Conservation (phyloP, 2,329 filamentous ascomycete species). For the Moelleriella libera region DNA sequence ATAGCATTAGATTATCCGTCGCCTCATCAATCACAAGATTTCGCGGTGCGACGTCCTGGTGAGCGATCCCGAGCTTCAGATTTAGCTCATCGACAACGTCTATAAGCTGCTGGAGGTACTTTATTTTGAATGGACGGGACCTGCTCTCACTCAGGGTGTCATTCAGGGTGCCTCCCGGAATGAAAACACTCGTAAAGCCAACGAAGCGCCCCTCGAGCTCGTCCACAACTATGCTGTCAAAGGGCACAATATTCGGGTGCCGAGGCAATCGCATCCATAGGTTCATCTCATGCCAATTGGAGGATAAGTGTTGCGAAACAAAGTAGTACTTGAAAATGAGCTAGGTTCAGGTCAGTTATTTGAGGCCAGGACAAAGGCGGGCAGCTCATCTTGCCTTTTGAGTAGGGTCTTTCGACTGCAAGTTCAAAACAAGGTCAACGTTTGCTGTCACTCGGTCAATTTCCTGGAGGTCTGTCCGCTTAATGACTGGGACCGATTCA, state of each 20-base stretch:
- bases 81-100: constrained; percentile 22
- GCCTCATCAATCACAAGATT: constrained; percentile 20
- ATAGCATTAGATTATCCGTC: constrained; percentile 18
- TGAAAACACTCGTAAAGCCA: constrained; percentile 21
- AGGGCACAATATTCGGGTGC: constrained; percentile 21
- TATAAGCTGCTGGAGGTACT: constrained; percentile 20
- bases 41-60: constrained; percentile 22
- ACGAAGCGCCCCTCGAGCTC: constrained; percentile 16
- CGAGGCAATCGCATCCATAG: constrained; percentile 18
- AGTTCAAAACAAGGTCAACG: constrained; percentile 12
- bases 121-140: constrained; percentile 17
- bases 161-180: constrained; percentile 16
- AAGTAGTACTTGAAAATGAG: constrained; percentile 22
- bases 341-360: constrained; percentile 3
- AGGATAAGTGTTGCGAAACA: constrained; percentile 4
- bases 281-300: constrained; percentile 21
- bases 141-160: constrained; percentile 12
- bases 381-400: constrained; percentile 2
- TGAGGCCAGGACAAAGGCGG: background rate
- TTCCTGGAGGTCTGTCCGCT: constrained; percentile 13
- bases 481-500: constrained; percentile 4
- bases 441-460: constrained; percentile 13
- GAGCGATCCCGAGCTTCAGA: constrained; percentile 18
- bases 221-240: constrained; percentile 20
- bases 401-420: constrained; percentile 1